These are phyloP conservation scores for Cyclostephanos tholiformis DNA, from an alignment of 108 stramenopile species.

Conservation along the genomic window DNA sequence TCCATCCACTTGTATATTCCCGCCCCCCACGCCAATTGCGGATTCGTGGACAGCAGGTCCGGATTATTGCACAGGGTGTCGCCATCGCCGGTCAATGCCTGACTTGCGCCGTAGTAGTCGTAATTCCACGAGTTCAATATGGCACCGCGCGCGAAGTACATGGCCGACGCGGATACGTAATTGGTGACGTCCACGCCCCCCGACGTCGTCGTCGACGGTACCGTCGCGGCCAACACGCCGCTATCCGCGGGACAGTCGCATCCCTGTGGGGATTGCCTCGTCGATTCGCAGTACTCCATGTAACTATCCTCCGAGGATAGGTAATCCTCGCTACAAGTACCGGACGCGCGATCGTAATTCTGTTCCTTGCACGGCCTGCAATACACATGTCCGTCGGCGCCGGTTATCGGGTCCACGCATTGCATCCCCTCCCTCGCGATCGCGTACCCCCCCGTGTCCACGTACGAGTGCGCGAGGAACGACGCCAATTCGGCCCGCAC, in stretches of 20 bases:
- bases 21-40: slow-evolving; percentile 38
- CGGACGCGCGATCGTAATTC: slow-evolving; percentile 23
- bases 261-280: slow-evolving; percentile 36
- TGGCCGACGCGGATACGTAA: slow-evolving; percentile 36
- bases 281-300: slow-evolving; percentile 36
- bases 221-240: slow-evolving; percentile 18
- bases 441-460: slow-evolving; percentile 40
- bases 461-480: slow-evolving; percentile 39
- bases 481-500: slow-evolving; percentile 38
- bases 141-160: slow-evolving; percentile 41
- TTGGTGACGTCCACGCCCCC: slow-evolving; percentile 2
- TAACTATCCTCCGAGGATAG: slow-evolving; percentile 26
- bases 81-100: slow-evolving; percentile 30
- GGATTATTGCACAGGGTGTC: slow-evolving; percentile 36
- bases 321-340: slow-evolving; percentile 30
- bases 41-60: slow-evolving; percentile 42
- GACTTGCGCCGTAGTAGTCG: slow-evolving; percentile 43
- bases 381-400: slow-evolving; percentile 34
- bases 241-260: slow-evolving; percentile 23
- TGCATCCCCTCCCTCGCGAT: slow-evolving; percentile 28
- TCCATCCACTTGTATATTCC: slow-evolving; percentile 54
- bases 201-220: slow-evolving; percentile 14
- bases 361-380: slow-evolving; percentile 49
- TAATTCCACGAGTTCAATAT: slow-evolving; percentile 43
- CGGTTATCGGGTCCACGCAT: slow-evolving; percentile 43